Evolutionary conservation across 495 filamentous ascomycete genomes (phyloP).

Genomic region (Penicillium flavigenum): DNA sequence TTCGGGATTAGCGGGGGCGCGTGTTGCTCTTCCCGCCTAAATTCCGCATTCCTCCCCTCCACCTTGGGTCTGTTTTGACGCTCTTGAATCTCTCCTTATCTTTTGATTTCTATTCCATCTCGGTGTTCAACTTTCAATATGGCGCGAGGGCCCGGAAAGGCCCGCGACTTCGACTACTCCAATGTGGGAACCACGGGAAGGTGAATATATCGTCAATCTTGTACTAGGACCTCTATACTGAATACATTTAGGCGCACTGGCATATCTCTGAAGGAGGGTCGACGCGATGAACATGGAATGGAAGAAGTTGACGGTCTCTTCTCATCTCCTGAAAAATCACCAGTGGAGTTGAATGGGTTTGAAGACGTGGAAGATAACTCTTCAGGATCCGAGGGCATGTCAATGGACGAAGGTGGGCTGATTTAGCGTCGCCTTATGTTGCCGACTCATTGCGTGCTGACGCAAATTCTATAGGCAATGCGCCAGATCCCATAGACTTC

Average conservation of each 20-base stretch:
- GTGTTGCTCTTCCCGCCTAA: constrained; percentile 32
- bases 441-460: constrained; percentile 12
- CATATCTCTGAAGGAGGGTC: constrained; percentile 73
- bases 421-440: background rate
- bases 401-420: constrained; percentile 47
- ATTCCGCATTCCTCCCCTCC: constrained; percentile 38
- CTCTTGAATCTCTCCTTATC: background rate
- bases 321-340: constrained; percentile 76
- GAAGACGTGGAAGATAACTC: constrained; percentile 26
- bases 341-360: constrained; percentile 41
- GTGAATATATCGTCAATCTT: constrained; percentile 37
- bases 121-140: constrained; percentile 29
- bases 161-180: constrained; percentile 60
- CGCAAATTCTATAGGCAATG: constrained; percentile 32
- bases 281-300: constrained; percentile 88
- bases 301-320: constrained; percentile 83
- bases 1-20: constrained; percentile 44
- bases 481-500: constrained; percentile 45
- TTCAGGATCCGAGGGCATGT: constrained; percentile 48
- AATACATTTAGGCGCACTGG: constrained; percentile 68
- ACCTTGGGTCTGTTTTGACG: constrained; percentile 6
- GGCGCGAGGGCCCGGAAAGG: constrained; percentile 49
- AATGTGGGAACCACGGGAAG: constrained; percentile 64
- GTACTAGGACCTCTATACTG: constrained; percentile 7
- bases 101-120: background rate